These are phyloP conservation scores for Cyclostephanos tholiformis DNA, from an alignment of 108 stramenopile genomes.

Conservation along the genomic window DNA sequence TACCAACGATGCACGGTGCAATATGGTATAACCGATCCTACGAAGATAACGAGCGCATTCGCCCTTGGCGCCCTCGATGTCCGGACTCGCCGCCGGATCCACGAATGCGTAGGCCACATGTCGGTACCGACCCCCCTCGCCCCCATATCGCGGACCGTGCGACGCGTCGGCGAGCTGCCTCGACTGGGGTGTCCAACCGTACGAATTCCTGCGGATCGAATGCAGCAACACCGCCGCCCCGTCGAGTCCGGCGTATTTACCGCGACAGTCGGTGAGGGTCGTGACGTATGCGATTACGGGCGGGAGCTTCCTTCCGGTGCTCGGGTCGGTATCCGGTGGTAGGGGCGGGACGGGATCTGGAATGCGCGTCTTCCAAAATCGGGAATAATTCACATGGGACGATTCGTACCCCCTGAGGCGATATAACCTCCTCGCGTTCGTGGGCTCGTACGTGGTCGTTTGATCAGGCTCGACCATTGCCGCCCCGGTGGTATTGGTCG, in stretches of 20 bases:
- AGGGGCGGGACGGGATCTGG: constrained; percentile 40
- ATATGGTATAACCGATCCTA: constrained; percentile 42
- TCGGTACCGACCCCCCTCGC: constrained; percentile 43
- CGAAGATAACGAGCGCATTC: constrained; percentile 38
- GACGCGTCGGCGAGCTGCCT: constrained; percentile 5
- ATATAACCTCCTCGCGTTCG: not conserved
- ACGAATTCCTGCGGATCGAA: constrained; percentile 44
- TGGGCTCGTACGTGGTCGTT: constrained; percentile 15
- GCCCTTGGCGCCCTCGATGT: no score
- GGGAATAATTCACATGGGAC: constrained; percentile 7
- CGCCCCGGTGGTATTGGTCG: no score
- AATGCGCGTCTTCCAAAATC: constrained; percentile 32
- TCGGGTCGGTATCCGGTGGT: constrained; percentile 20
- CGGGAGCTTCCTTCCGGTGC: constrained; percentile 19
- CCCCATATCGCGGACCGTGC: constrained; percentile 34
- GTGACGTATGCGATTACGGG: constrained; percentile 41
- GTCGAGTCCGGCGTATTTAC: constrained; percentile 23
- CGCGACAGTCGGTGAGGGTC: constrained; percentile 36
- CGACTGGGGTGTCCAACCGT: constrained; percentile 37
- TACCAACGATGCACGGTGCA: constrained; percentile 46
- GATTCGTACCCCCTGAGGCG: constrained; percentile 4
- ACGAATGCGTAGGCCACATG: constrained; percentile 42
- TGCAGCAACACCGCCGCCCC: constrained; percentile 50
- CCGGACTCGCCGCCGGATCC: constrained; percentile 31
- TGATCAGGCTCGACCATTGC: not conserved